phyloP scores from a whole-genome alignment of 257 asterid species.

The Eucommia ulmoides region DNA sequence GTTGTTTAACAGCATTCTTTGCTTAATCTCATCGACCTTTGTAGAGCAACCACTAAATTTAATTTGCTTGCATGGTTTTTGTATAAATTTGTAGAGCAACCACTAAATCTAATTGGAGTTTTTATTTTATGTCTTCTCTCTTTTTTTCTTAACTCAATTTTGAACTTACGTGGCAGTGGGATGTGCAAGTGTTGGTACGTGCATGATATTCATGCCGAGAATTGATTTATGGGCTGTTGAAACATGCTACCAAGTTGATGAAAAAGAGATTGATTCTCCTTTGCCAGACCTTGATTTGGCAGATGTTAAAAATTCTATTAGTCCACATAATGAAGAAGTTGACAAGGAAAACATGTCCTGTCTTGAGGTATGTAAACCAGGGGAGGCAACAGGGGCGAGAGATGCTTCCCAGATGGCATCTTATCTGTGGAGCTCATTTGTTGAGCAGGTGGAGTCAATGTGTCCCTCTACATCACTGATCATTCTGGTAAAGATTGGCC shows the following conservation, averaged over 20 bases:
- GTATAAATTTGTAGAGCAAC: neutral
- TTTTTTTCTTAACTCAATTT: too few relatives aligned
- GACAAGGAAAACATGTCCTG: neutral
- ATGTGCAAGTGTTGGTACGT: constrained; percentile 42
- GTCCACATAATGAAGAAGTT: neutral
- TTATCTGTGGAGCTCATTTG: constrained; percentile 73
- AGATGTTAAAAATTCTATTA: neutral
- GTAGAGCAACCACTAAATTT: neutral
- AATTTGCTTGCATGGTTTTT: neutral
- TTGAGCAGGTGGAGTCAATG: constrained; percentile 78
- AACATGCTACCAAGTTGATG: constrained; percentile 16
- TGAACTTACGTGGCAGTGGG: constrained; percentile 60
- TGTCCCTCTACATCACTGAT: constrained; percentile 58
- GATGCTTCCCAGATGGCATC: constrained; percentile 38
- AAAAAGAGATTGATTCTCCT: neutral
- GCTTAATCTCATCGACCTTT: neutral
- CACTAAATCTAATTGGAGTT: neutral
- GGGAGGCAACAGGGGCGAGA: constrained; percentile 19
- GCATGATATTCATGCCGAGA: constrained; percentile 83
- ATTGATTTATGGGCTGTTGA: constrained; percentile 94
- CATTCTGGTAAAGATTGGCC: constrained; percentile 57
- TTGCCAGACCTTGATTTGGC: neutral
- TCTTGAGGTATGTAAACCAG: too few relatives aligned
- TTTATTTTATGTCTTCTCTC: neutral
- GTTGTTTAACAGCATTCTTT: neutral